phyloP scores from a whole-genome alignment of 2,329 filamentous ascomycete genomes.

The Coniella lustricola region DNA sequence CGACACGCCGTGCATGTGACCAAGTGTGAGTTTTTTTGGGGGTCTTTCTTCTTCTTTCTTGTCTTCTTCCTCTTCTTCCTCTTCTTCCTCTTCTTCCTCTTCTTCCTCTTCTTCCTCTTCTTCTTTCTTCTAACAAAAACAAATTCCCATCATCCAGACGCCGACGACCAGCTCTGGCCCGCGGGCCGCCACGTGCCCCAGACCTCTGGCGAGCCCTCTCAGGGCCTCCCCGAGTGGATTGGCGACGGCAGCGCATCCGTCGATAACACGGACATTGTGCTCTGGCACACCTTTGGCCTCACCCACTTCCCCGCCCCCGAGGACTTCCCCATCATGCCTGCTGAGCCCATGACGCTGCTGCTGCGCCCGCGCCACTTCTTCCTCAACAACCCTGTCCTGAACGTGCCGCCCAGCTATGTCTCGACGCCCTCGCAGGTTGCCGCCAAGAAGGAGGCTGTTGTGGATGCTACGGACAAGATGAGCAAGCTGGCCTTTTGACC shows the following conservation, averaged over 20 bases:
- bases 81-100: too few species aligned
- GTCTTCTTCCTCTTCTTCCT: too few species aligned
- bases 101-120: too few species aligned
- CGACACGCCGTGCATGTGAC: conserved; percentile 84
- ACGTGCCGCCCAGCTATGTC: conserved; percentile 71
- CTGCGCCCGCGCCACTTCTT: conserved; percentile 81
- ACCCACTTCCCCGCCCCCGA: conserved; percentile 86
- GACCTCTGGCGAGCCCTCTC: conserved; percentile 70
- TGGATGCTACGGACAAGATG: conserved; percentile 42
- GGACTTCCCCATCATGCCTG: conserved; percentile 89
- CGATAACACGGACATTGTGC: conserved; percentile 76
- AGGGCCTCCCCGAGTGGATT: conserved; percentile 71
- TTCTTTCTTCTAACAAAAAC: neutral
- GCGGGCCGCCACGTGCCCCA: conserved; percentile 84
- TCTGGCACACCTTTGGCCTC: conserved; percentile 92
- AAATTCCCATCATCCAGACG: conserved; percentile 42
- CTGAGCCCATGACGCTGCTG: conserved; percentile 74
- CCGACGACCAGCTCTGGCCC: conserved; percentile 74
- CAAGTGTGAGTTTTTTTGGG: conserved; percentile 55
- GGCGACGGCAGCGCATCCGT: conserved; percentile 61
- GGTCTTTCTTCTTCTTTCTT: too few species aligned
- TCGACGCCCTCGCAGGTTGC: conserved; percentile 64
- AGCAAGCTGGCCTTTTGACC: conserved; percentile 31
- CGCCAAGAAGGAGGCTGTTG: conserved; percentile 34
- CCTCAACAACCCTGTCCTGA: conserved; percentile 67